phyloP scores from a whole-genome alignment of 208 protist species.

The Leishmania tarentolae region DNA sequence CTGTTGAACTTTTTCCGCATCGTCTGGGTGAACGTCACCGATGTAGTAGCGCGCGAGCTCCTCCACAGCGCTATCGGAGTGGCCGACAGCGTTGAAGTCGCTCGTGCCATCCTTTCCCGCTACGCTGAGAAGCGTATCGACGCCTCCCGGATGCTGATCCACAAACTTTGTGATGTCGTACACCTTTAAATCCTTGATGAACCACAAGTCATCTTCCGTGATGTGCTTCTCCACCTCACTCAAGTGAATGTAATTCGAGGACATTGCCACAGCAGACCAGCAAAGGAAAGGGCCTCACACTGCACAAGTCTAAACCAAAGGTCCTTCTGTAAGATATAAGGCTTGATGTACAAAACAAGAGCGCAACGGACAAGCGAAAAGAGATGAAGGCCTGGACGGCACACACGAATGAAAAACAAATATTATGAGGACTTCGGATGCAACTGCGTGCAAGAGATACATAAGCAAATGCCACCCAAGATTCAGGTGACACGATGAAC shows the following conservation, averaged over 20 bases:
- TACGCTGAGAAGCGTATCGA: constrained; percentile 80
- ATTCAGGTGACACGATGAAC: not conserved
- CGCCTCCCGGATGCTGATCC: constrained; percentile 89
- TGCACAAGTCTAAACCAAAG: not conserved
- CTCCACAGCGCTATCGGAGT: constrained; percentile 68
- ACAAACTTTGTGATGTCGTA: constrained; percentile 88
- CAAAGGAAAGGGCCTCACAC: too few relatives aligned
- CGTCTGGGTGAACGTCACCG: constrained; percentile 70
- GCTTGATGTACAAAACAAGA: too few relatives aligned
- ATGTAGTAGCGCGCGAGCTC: constrained; percentile 79
- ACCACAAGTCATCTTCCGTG: constrained; percentile 75
- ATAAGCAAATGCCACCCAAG: not conserved
- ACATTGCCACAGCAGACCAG: not conserved
- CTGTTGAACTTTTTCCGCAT: constrained; percentile 41
- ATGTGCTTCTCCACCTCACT: constrained; percentile 73
- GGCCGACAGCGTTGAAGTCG: constrained; percentile 85
- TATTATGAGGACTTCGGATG: not conserved
- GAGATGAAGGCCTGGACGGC: not conserved
- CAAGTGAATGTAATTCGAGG: constrained; percentile 44
- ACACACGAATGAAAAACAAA: not conserved
- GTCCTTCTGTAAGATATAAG: not conserved
- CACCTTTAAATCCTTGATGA: constrained; percentile 87
- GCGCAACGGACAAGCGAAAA: not conserved
- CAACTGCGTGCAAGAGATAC: not conserved
- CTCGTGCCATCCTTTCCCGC: constrained; percentile 83